A percentile compares a stretch with the other conserved stretches of the same genome.
These are phyloP conservation scores for Populus hybrid DNA, from an alignment of 441 rosid species.

Conservation along the genomic window DNA sequence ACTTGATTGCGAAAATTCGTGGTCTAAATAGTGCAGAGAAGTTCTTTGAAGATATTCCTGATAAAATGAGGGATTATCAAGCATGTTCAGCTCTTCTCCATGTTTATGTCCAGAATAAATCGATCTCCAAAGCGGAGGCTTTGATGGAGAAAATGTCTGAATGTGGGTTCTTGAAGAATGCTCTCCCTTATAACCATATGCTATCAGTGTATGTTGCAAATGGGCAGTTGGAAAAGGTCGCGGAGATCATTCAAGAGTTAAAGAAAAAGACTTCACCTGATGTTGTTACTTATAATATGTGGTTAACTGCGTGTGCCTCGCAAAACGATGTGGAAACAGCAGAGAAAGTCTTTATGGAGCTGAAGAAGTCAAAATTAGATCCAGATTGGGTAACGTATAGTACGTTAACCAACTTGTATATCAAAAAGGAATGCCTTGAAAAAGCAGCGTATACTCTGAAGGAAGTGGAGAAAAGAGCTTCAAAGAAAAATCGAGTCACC, in stretches of 20 bases:
- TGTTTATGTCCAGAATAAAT: constrained; percentile 53
- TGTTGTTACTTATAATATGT: constrained; percentile 67
- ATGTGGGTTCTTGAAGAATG: constrained; percentile 54
- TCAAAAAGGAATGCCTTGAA: constrained; percentile 48
- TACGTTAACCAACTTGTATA: constrained; percentile 54
- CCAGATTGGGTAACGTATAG: constrained; percentile 94
- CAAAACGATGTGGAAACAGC: constrained; percentile 60
- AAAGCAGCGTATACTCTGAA: constrained; percentile 63
- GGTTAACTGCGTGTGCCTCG: constrained; percentile 57
- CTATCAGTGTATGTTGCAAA: constrained; percentile 55
- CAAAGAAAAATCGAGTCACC: constrained; percentile 49
- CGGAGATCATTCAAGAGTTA: constrained; percentile 49
- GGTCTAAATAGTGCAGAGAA: constrained; percentile 74
- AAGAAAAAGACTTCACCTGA: constrained; percentile 61
- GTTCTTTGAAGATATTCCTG: constrained; percentile 82
- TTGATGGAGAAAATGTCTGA: constrained; percentile 74
- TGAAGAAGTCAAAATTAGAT: constrained; percentile 51
- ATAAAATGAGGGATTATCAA: constrained; percentile 58
- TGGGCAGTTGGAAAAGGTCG: constrained; percentile 55
- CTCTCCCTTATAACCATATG: constrained; percentile 82
- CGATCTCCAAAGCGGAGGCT: constrained; percentile 64
- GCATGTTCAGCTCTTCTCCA: constrained; percentile 81
- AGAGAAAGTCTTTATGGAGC: constrained; percentile 53
- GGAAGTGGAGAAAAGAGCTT: constrained; percentile 80
- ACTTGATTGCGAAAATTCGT: constrained; percentile 72